These are phyloP conservation scores for Alopecurus myosuroides DNA, from an alignment of 176 grass and related monocot species.

Conservation along the genomic window DNA sequence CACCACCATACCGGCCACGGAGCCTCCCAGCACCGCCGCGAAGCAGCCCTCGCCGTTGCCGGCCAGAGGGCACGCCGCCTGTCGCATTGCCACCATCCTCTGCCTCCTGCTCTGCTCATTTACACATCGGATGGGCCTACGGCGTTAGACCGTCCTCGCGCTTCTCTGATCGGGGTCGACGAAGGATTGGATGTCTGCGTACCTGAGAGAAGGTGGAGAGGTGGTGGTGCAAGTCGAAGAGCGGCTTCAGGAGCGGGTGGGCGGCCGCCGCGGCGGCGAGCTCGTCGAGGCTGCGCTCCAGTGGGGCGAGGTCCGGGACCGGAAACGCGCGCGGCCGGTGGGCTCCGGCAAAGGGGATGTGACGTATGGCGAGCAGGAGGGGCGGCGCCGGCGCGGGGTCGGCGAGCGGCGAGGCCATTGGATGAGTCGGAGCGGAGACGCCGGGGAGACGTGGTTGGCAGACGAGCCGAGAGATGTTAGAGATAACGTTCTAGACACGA, in stretches of 20 bases:
- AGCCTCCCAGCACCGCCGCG: slow-evolving; percentile 78
- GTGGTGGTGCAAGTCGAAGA: slow-evolving; percentile 50
- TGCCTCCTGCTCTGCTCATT: slow-evolving; percentile 44
- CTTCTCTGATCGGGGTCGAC: not conserved
- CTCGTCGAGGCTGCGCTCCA: slow-evolving; percentile 51
- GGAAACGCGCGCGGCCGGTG: not conserved
- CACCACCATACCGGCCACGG: slow-evolving; percentile 78
- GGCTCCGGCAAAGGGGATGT: slow-evolving; percentile 29
- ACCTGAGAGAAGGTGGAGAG: slow-evolving; percentile 81
- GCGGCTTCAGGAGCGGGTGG: slow-evolving; percentile 59
- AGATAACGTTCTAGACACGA: not conserved
- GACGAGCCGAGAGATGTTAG: not conserved
- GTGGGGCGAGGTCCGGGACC: slow-evolving; percentile 32
- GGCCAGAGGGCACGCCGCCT: slow-evolving; percentile 17
- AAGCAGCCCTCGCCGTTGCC: slow-evolving; percentile 39
- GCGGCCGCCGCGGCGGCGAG: slow-evolving; percentile 48
- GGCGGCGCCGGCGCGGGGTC: slow-evolving; percentile 41
- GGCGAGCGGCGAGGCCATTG: slow-evolving; percentile 33
- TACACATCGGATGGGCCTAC: not conserved
- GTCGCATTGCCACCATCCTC: slow-evolving; percentile 28
- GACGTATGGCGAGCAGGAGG: slow-evolving; percentile 54
- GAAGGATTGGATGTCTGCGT: not conserved
- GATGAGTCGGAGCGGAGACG: not conserved
- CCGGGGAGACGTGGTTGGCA: slow-evolving; percentile 9
- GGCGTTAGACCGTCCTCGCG: not conserved